These are phyloP conservation scores for Vaccinium myrtillus DNA, from an alignment of 148 eudicot species.

Conservation along the genomic window DNA sequence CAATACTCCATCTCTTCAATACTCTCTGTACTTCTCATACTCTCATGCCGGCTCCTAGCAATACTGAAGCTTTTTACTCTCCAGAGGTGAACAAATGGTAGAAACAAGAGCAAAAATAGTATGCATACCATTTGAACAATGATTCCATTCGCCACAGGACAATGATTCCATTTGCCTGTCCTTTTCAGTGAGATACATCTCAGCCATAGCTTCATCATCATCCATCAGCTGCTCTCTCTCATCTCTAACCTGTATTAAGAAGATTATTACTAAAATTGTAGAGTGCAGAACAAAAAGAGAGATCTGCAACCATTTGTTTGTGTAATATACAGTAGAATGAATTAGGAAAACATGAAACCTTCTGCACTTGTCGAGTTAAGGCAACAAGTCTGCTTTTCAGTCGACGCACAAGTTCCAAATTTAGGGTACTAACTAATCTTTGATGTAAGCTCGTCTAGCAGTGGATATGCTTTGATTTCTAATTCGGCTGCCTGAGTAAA, in stretches of 20 bases:
- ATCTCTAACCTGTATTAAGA: constrained; percentile 70
- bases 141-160: constrained; percentile 46
- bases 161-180: constrained; percentile 69
- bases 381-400: constrained; percentile 96
- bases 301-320: constrained; percentile 3
- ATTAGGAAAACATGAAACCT: constrained; percentile 41
- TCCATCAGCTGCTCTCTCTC: constrained; percentile 99
- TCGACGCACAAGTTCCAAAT: constrained; percentile 85
- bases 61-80: constrained; percentile 63
- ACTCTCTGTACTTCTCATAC: constrained; percentile 76
- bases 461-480: constrained; percentile 93
- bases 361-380: constrained; percentile 89
- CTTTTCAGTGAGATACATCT: constrained; percentile 98
- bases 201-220: constrained; percentile 99
- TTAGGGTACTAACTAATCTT: constrained; percentile 73
- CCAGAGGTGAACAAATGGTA: constrained; percentile 78
- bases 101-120: constrained; percentile 88
- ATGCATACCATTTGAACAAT: constrained; percentile 48
- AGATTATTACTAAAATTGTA: neutral
- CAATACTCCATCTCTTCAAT: constrained; percentile 83
- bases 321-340: neutral
- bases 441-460: constrained; percentile 93
- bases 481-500: constrained; percentile 76
- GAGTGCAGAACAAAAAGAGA: neutral
- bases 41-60: constrained; percentile 87